phyloP scores from a whole-genome alignment of 2,329 filamentous ascomycete species.

The Fusarium ambrosium region DNA sequence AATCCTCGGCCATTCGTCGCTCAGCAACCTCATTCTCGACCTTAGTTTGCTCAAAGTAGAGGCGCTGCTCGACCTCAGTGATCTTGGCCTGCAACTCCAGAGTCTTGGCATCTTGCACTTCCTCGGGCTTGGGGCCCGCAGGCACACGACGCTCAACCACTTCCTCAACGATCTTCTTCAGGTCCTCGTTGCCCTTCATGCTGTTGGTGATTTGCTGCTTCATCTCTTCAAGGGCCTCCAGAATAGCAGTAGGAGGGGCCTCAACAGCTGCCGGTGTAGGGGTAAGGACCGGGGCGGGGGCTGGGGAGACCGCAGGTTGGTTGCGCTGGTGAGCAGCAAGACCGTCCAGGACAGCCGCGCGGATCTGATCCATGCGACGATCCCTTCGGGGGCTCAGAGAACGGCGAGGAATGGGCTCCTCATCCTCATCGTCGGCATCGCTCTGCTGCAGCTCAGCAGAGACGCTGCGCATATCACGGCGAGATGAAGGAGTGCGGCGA shows the following conservation, averaged over 20 bases:
- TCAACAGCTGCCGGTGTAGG: slow-evolving; percentile 21
- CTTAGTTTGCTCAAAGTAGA: slow-evolving; percentile 62
- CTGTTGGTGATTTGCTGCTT: slow-evolving; percentile 61
- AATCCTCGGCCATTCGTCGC: slow-evolving; percentile 67
- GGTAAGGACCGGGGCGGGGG: slow-evolving; percentile 23
- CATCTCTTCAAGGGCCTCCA: slow-evolving; percentile 77
- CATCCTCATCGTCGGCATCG: slow-evolving; percentile 95
- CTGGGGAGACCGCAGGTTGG: slow-evolving; percentile 49
- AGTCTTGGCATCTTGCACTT: slow-evolving; percentile 66
- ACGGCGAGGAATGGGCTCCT: slow-evolving; percentile 74
- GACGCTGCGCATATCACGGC: slow-evolving; percentile 72
- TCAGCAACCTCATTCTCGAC: slow-evolving; percentile 63
- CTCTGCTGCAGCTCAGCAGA: slow-evolving; percentile 82
- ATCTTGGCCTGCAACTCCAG: slow-evolving; percentile 72
- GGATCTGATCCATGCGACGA: slow-evolving; percentile 86
- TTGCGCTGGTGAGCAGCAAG: slow-evolving; percentile 69
- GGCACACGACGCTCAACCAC: slow-evolving; percentile 71
- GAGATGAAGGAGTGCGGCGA: slow-evolving; percentile 66
- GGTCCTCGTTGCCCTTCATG: slow-evolving; percentile 59
- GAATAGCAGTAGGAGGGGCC: slow-evolving; percentile 59
- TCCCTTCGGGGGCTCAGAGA: slow-evolving; percentile 84
- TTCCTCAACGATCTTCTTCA: slow-evolving; percentile 74
- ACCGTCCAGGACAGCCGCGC: slow-evolving; percentile 79
- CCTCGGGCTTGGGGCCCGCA: slow-evolving; percentile 62
- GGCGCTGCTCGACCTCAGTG: slow-evolving; percentile 70